phyloP scores from a whole-genome alignment of 2,329 filamentous ascomycete species.

The Fusarium tanahbumbuense region DNA sequence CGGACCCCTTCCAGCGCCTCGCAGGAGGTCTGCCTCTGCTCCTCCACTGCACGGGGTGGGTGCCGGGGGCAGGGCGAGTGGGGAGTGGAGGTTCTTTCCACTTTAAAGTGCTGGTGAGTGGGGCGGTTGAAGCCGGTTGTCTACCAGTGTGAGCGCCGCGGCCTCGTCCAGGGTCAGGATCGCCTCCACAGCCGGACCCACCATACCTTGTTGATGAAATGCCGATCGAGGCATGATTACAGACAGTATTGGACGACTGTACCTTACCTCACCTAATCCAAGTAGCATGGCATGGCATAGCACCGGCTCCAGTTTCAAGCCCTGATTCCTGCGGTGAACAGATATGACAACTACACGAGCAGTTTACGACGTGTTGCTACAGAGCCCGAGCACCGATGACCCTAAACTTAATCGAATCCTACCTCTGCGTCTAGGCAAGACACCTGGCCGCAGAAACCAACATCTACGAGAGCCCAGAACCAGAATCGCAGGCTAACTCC shows the following conservation, averaged over 20 bases:
- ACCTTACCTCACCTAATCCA: not conserved
- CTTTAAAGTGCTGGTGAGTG: conserved; percentile 22
- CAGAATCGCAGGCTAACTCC: conserved; percentile 31
- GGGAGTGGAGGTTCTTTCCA: conserved; percentile 5
- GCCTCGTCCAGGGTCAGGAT: conserved; percentile 36
- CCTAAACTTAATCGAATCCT: not conserved
- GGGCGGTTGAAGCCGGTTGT: conserved; percentile 14
- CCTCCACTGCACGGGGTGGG: not conserved
- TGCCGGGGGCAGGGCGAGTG: conserved; percentile 21
- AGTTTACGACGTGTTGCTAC: too few species aligned
- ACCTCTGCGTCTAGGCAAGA: not conserved
- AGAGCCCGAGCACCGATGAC: not conserved
- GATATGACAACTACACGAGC: not conserved
- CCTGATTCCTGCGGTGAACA: conserved; percentile 38
- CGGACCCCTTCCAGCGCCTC: conserved; percentile 22
- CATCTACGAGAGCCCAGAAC: conserved; percentile 33
- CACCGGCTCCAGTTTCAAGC: conserved; percentile 23
- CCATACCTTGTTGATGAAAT: conserved; percentile 39
- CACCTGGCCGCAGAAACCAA: conserved; percentile 7
- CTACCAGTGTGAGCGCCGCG: conserved; percentile 11
- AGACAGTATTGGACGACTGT: conserved; percentile 24
- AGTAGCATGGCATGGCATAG: not conserved
- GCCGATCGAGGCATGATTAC: conserved; percentile 35
- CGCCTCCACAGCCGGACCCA: conserved; percentile 40
- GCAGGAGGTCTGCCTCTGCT: conserved; percentile 5